Evolutionary conservation across 1,284 basidiomycete species (phyloP), one percentile per base, ranked within the genome.

Genomic region (Marasmius oreades): DNA sequence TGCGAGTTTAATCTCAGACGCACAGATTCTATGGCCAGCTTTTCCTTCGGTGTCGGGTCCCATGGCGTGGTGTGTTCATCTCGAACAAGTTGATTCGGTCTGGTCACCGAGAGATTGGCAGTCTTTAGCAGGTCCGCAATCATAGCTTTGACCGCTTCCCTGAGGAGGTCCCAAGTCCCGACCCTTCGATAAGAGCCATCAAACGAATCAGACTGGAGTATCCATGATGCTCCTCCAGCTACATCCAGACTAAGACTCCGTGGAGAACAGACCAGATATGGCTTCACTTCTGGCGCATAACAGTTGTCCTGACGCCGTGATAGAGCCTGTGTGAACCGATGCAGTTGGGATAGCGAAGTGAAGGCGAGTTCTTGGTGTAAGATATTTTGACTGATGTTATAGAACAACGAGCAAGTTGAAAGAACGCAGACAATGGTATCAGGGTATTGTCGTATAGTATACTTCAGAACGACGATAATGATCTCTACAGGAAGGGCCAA

Each of bases 1-100:
- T 77, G 77, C 7, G 79, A 77, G 60, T 80, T 72, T 53, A 80
- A 63, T 52, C 73, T 68, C 14, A 82, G 65, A 18, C 66, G 67
- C 6, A 81, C 58, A 31, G 57, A 52, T 37, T 76, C 72, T 43
- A 79, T 62, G 23, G 59, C 56, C 24, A 68, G 55, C 44, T 66
- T 61, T n/a, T 16, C 14, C 11, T 42, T 16, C 5, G 39, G 2
- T 20, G 7, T n/a, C n/a, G 36, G 5, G n/a, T n/a, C n/a, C n/a
- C n/a, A n/a, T n/a, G n/a, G n/a, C n/a, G n/a, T n/a, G n/a, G n/a
- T 31, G 4, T 31, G 28, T 10, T 31, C 28, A 10, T 10, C 28
- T 31, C 28, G 28, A 31, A 31, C 10, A 31, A 31, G 28, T 10
- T 31, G 28, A 10, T 31, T 31, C 5, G 28, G 4, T 31, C 28